Evolutionary conservation across 2,329 filamentous ascomycete species (phyloP).

Genomic region (Penicillium sp.): DNA sequence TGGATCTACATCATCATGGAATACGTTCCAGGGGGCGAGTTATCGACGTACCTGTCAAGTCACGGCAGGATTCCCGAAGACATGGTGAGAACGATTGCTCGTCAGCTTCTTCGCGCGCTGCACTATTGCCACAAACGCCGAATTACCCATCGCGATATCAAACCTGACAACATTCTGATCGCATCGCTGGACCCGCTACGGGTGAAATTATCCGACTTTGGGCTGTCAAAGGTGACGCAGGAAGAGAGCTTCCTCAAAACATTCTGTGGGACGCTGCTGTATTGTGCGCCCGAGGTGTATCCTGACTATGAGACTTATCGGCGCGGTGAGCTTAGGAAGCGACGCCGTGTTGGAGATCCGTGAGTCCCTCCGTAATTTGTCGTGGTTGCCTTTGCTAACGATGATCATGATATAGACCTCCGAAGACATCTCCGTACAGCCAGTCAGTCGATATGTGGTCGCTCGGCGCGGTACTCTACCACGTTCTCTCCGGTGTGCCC

Average conservation of each 20-base stretch:
- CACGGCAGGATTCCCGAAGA: slow-evolving; percentile 61
- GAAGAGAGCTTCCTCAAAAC: slow-evolving; percentile 91
- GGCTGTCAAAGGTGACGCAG: slow-evolving; percentile 87
- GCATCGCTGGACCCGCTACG: slow-evolving; percentile 64
- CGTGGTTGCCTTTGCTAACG: slow-evolving; percentile 12
- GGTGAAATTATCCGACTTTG: slow-evolving; percentile 94
- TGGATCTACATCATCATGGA: slow-evolving; percentile 97
- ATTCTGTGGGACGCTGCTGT: slow-evolving; percentile 91
- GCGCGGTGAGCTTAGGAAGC: slow-evolving; percentile 56
- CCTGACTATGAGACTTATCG: slow-evolving; percentile 68
- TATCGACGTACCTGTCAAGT: slow-evolving; percentile 65
- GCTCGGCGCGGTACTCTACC: slow-evolving; percentile 85
- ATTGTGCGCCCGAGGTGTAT: slow-evolving; percentile 96
- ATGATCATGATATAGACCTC: slow-evolving; percentile 31
- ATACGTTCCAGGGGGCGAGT: slow-evolving; percentile 73
- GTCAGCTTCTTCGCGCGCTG: slow-evolving; percentile 67
- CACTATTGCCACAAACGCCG: slow-evolving; percentile 79
- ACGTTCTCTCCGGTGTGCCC: slow-evolving; percentile 69
- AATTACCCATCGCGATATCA: slow-evolving; percentile 97
- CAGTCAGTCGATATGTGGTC: slow-evolving; percentile 97
- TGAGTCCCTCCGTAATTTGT: slow-evolving; percentile 26
- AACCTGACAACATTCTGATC: slow-evolving; percentile 95
- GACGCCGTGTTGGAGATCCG: slow-evolving; percentile 52
- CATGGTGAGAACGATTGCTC: slow-evolving; percentile 65
- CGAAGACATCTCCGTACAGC: slow-evolving; percentile 64